Percentiles rank a stretch among this genome's conserved stretches.
Conservation (phyloP, 192 early-diverging fungal genomes). For the Haplosporangium gracile region DNA sequence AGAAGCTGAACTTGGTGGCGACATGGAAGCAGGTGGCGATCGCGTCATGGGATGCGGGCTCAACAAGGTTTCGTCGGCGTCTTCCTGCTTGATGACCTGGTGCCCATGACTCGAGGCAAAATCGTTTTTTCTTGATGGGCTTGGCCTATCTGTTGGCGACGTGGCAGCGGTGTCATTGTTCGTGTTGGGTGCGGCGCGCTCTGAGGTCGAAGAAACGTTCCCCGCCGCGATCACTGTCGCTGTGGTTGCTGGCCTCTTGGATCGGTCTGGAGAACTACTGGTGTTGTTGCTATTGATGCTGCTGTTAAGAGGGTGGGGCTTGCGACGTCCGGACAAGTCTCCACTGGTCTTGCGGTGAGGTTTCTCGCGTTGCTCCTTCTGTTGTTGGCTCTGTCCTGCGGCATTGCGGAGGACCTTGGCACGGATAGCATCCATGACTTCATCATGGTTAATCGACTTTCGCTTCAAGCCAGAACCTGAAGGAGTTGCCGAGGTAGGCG, state of each 20-base stretch:
- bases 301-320: slow-evolving; percentile 18
- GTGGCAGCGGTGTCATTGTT: not conserved
- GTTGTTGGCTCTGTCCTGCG: slow-evolving; percentile 33
- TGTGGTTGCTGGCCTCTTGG: slow-evolving; percentile 17
- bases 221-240: slow-evolving; percentile 1
- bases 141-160: not conserved
- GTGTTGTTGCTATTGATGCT: not conserved
- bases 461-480: slow-evolving; percentile 42
- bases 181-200: not conserved
- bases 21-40: slow-evolving; percentile 1
- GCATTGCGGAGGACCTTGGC: slow-evolving; percentile 55
- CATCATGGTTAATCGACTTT: slow-evolving; percentile 61
- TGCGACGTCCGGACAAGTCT: slow-evolving; percentile 13
- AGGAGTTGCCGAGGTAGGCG: slow-evolving; percentile 42
- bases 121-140: not conserved
- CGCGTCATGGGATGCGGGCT: not conserved
- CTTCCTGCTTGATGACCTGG: not conserved
- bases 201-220: not conserved
- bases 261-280: slow-evolving; percentile 7
- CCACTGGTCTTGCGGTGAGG: slow-evolving; percentile 26
- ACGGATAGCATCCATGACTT: slow-evolving; percentile 60
- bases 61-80: not conserved
- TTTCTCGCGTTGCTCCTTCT: slow-evolving; percentile 18
- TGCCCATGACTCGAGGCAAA: not conserved
- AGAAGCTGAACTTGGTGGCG: not conserved